Percentiles rank a stretch among this genome's conserved stretches.
These are phyloP conservation scores for Ilex asprella DNA, from an alignment of 257 asterid species.

Conservation along the genomic window DNA sequence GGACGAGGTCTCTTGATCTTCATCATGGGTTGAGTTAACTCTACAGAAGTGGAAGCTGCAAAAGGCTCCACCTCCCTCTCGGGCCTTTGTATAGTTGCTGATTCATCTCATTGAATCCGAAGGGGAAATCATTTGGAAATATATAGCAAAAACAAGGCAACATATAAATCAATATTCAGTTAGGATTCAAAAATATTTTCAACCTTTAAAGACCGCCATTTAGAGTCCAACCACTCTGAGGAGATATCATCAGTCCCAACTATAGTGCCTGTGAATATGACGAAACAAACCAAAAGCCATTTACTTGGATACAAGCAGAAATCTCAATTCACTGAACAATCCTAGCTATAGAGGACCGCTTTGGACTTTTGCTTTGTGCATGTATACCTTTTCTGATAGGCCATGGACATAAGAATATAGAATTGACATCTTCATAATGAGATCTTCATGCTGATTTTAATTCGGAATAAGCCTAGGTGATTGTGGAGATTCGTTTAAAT, in stretches of 20 bases:
- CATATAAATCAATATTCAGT: too few species aligned
- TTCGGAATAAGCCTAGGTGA: too few species aligned
- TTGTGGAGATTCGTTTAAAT: too few species aligned
- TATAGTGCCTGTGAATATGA: slow-evolving; percentile 77
- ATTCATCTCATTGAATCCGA: slow-evolving; percentile 85
- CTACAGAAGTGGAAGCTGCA: slow-evolving; percentile 43
- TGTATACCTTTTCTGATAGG: too few species aligned
- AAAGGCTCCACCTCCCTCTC: slow-evolving; percentile 83
- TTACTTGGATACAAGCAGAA: too few species aligned
- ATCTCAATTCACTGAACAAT: too few species aligned
- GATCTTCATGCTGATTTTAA: too few species aligned
- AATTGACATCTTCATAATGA: too few species aligned
- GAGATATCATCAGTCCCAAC: slow-evolving; percentile 64
- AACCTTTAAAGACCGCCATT: slow-evolving; percentile 91
- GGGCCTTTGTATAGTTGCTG: slow-evolving; percentile 45
- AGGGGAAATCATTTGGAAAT: background rate
- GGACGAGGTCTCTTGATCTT: slow-evolving; percentile 65
- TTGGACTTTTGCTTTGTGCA: too few species aligned
- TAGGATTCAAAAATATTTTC: slow-evolving; percentile 5
- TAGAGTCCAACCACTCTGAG: slow-evolving; percentile 58
- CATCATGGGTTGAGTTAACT: slow-evolving; percentile 33
- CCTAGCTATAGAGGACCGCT: too few species aligned
- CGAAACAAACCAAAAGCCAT: slow-evolving; percentile 5
- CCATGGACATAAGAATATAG: too few species aligned
- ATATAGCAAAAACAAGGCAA: background rate